A percentile compares a stretch with the other conserved stretches of the same genome.
Conservation (phyloP, 352 stramenopile genomes). For the Phytopythium boreale region DNA sequence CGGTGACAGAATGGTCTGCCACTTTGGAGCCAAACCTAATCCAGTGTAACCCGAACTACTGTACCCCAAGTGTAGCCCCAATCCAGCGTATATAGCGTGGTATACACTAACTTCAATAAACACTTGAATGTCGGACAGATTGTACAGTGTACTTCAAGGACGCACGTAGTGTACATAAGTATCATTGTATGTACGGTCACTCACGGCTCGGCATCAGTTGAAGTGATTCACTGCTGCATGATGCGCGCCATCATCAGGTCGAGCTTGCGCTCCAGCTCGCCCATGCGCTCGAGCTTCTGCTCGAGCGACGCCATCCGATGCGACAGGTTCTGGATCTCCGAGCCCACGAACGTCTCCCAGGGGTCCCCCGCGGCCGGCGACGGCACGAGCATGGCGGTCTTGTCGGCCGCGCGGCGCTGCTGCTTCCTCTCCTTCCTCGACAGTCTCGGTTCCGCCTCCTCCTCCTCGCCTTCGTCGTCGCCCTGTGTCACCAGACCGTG, state of each 20-base stretch:
- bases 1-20: too few relatives aligned
- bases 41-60: too few relatives aligned
- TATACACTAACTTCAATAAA: too few relatives aligned
- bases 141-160: too few relatives aligned
- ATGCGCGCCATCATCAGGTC: not conserved
- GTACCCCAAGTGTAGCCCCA: too few relatives aligned
- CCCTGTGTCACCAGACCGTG: constrained; percentile 11
- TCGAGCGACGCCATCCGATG: not conserved
- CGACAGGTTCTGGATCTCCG: constrained; percentile 7
- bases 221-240: not conserved
- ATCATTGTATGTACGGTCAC: too few relatives aligned
- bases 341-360: not conserved
- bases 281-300: constrained; percentile 1
- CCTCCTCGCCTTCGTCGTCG: not conserved
- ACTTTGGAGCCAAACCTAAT: too few relatives aligned
- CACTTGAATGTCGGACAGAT: too few relatives aligned
- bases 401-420: not conserved
- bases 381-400: not conserved
- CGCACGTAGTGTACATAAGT: too few relatives aligned
- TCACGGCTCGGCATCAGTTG: too few relatives aligned
- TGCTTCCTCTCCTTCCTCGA: not conserved
- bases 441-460: not conserved
- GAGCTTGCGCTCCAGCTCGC: not conserved
- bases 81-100: too few relatives aligned
- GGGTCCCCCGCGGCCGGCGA: not conserved